Evolutionary conservation across 1,284 basidiomycete genomes (phyloP).

Genomic region (Trichosporon inkin): DNA sequence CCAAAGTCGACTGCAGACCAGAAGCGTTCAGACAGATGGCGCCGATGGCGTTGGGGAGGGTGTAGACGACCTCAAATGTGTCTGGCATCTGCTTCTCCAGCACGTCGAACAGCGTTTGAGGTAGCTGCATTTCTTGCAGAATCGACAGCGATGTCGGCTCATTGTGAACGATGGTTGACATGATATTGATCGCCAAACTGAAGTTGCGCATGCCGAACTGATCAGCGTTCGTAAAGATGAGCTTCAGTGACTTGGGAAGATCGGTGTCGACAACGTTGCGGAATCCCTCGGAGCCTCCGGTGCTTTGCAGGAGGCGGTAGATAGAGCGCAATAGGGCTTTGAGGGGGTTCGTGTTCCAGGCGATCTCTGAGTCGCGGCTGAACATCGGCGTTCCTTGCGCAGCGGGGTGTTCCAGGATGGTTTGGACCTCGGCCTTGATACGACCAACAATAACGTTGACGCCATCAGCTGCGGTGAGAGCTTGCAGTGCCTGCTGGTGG

Average conservation of each 20-base stretch:
- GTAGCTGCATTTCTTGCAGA: constrained; percentile 87
- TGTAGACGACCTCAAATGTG: constrained; percentile 83
- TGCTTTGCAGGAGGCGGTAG: constrained; percentile 93
- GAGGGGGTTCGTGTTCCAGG: constrained; percentile 52
- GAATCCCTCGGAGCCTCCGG: constrained; percentile 88
- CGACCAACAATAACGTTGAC: constrained; percentile 79
- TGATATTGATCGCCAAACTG: constrained; percentile 76
- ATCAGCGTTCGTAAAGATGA: constrained; percentile 74
- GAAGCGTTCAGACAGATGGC: constrained; percentile 90
- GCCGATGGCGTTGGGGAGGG: constrained; percentile 92
- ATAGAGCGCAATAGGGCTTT: constrained; percentile 90
- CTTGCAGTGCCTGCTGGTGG: constrained; percentile 70
- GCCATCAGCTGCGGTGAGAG: constrained; percentile 81
- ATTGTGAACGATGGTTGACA: constrained; percentile 97
- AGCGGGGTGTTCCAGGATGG: constrained; percentile 7
- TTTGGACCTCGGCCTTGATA: constrained; percentile 60
- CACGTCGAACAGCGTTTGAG: constrained; percentile 80
- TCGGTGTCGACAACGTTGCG: constrained; percentile 91
- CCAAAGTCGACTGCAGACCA: constrained; percentile 76
- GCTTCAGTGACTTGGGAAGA: constrained; percentile 78
- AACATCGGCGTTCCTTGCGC: constrained; percentile 15
- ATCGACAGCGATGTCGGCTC: constrained; percentile 91
- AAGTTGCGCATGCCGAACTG: constrained; percentile 72
- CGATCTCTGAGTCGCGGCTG: constrained; percentile 19
- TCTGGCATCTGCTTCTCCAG: constrained; percentile 82